phyloP scores from a whole-genome alignment of 106 monocot genomes.

The Alisma plantagoaquatica region DNA sequence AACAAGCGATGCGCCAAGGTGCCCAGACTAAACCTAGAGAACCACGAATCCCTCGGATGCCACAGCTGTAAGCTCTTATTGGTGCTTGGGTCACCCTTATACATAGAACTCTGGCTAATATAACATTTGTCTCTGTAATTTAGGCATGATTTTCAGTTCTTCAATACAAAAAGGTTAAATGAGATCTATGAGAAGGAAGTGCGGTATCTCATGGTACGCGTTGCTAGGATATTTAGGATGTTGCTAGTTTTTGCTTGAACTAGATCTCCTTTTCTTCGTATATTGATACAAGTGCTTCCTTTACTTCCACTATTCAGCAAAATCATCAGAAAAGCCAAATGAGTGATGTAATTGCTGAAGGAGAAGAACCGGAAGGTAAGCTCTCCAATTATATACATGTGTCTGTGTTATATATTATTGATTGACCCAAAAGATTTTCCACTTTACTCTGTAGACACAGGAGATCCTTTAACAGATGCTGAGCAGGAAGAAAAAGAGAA shows the following conservation, averaged over 20 bases:
- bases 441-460: constrained; percentile 30
- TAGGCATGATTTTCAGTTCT: constrained; percentile 99
- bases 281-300: no score
- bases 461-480: constrained; percentile 66
- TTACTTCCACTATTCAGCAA: no score
- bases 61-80: constrained; percentile 63
- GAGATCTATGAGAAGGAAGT: constrained; percentile 99
- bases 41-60: constrained; percentile 93
- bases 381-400: background rate
- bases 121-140: constrained; percentile 3
- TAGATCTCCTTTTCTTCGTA: no score
- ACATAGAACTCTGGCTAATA: background rate
- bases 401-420: background rate
- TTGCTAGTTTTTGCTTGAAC: background rate
- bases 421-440: background rate
- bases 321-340: constrained; percentile 55
- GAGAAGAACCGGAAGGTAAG: constrained; percentile 81
- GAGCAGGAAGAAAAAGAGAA: constrained; percentile 91
- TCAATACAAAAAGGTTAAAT: constrained; percentile 79
- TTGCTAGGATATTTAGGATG: background rate
- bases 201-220: constrained; percentile 79
- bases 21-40: constrained; percentile 80
- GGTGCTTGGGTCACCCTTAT: background rate
- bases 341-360: constrained; percentile 74
- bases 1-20: constrained; percentile 88